Base-by-base conservation (phyloP, 169 alveolate species). In the Blepharisma undulans region DNA sequence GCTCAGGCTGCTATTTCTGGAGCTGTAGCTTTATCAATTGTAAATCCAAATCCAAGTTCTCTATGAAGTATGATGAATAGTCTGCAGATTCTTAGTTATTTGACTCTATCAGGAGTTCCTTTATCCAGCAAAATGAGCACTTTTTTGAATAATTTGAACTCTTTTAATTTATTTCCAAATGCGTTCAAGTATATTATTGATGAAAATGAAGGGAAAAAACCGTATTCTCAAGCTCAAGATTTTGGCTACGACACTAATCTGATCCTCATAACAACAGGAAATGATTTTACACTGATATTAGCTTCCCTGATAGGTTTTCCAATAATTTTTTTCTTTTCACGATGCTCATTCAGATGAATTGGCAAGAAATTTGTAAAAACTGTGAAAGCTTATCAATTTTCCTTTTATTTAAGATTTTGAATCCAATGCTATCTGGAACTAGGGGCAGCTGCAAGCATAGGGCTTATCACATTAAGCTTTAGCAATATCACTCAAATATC, bases 351-450 rank as follows among this genome's bases (percentile, higher is more conserved):
- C 29, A 82, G 78, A 4, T n/a, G 77, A 4, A 5, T 82, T 0
- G 29, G 30, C 19, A 79, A 29, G 29, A 30, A 30, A 27, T 82
- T 22, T 82, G 5, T 3, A 10, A 82, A 82, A 60, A 22, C 34
- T 4, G 61, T 48, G 2, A 36, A 22, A 7, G 60, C 25, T 12
- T 82, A 82, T 60, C 72, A 59, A 59, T 82, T 22, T 82, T 25
- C 76, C 6, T 82, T 82, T 74, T 82, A 32, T 60, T 60, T 82
- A 30, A 82, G 89, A 72, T 82, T 82, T 30, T 82, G 89, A 78
- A 82, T 82, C 2, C 89, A 82, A 59, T 21, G 29, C 36, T 82
- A 82, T 60, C 60, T 82, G 22, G 89, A 82, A 7, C 22, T 82
- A 16, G 74, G 89, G 7, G 25, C 60, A 25, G 66, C 66, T 48